Evolutionary conservation across 2,329 filamentous ascomycete genomes (phyloP).

Genomic region (Neonectria neomacrospora): DNA sequence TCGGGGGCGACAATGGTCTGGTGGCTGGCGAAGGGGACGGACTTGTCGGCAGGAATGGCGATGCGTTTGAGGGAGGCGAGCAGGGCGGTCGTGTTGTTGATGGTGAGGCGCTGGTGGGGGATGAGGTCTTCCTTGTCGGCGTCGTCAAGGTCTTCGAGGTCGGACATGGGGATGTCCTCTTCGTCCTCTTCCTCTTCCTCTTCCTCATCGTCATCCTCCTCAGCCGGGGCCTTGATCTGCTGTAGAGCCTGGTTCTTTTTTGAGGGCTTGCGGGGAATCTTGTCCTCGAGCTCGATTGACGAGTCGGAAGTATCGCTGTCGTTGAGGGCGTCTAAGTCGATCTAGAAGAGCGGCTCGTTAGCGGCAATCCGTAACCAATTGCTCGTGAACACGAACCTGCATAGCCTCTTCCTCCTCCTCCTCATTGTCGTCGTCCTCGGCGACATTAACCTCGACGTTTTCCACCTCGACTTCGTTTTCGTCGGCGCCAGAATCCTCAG

Average conservation of each 20-base stretch:
- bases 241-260: conserved; percentile 54
- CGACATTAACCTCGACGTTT: conserved; percentile 51
- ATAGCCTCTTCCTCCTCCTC: conserved; percentile 51
- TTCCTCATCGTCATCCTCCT: conserved; percentile 64
- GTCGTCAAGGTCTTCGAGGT: conserved; percentile 80
- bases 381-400: conserved; percentile 37
- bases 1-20: conserved; percentile 78
- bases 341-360: conserved; percentile 44
- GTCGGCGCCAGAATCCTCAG: conserved; percentile 49
- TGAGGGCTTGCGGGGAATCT: conserved; percentile 63
- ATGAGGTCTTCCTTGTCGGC: conserved; percentile 88
- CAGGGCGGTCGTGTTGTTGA: conserved; percentile 95
- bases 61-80: conserved; percentile 83
- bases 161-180: conserved; percentile 89
- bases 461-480: conserved; percentile 47
- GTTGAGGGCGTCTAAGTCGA: conserved; percentile 67
- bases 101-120: conserved; percentile 91
- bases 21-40: conserved; percentile 83
- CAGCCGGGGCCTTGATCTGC: conserved; percentile 1
- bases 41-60: conserved; percentile 69
- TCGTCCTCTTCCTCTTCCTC: conserved; percentile 81
- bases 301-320: conserved; percentile 74
- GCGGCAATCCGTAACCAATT: conserved; percentile 1
- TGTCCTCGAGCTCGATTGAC: conserved; percentile 81
- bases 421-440: conserved; percentile 47